Evolutionary conservation across 257 asterid genomes (phyloP).

Genomic region (Solanum chiquidenum): DNA sequence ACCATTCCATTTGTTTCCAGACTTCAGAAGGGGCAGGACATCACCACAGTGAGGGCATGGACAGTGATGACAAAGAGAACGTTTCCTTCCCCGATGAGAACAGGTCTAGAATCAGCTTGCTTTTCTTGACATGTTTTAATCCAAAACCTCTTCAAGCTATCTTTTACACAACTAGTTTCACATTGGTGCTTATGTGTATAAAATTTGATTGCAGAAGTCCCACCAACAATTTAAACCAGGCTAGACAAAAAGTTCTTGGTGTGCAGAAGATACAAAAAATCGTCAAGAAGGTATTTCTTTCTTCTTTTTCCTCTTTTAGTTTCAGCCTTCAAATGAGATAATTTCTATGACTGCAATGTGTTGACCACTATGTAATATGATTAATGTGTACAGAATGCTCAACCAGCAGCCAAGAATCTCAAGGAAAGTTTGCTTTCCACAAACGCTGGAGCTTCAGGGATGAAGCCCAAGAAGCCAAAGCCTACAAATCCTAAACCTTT

Average conservation of each 20-base stretch:
- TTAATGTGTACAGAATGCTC: slow-evolving; percentile 23
- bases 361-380: background rate
- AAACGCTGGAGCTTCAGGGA: slow-evolving; percentile 14
- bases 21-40: slow-evolving; percentile 14
- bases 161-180: background rate
- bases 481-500: slow-evolving; percentile 89
- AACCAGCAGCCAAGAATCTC: slow-evolving; percentile 22
- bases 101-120: slow-evolving; percentile 34
- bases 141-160: background rate
- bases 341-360: background rate
- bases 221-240: slow-evolving; percentile 14
- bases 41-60: slow-evolving; percentile 10
- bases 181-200: slow-evolving; percentile 1
- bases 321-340: background rate
- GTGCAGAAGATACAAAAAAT: slow-evolving; percentile 13
- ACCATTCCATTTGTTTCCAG: background rate
- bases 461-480: slow-evolving; percentile 64
- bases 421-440: slow-evolving; percentile 24
- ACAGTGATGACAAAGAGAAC: slow-evolving; percentile 72
- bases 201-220: slow-evolving; percentile 30
- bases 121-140: background rate
- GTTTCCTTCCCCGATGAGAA: slow-evolving; percentile 49
- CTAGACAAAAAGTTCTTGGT: slow-evolving; percentile 38
- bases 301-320: background rate
- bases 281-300: slow-evolving; percentile 30